Conservation (phyloP, 2,329 filamentous ascomycete genomes). For the Trichoderma sp. region DNA sequence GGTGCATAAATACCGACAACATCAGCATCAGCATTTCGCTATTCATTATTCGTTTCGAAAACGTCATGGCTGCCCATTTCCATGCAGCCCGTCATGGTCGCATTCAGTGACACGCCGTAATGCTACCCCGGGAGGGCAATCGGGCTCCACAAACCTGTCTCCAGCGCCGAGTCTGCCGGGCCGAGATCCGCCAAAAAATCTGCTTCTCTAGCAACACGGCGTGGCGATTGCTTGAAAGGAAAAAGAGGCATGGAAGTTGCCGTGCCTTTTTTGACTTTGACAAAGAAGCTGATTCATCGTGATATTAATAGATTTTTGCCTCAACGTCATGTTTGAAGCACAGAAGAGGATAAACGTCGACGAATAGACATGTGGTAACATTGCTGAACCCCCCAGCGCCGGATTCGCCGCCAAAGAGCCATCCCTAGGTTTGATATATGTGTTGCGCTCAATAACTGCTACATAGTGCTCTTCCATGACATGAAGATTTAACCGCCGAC, state of each 20-base stretch:
- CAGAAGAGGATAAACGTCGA: neutral
- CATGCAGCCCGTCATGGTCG: slow-evolving; percentile 5
- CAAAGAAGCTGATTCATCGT: neutral
- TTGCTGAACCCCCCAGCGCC: slow-evolving; percentile 5
- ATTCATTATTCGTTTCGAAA: neutral
- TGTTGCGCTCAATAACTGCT: slow-evolving; percentile 18
- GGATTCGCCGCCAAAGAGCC: neutral
- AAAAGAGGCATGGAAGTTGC: neutral
- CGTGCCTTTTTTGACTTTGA: neutral
- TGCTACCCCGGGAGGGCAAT: neutral
- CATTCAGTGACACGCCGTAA: neutral
- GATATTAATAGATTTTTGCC: neutral
- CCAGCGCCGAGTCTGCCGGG: slow-evolving; percentile 15
- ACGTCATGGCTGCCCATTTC: neutral
- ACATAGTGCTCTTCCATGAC: slow-evolving; percentile 12
- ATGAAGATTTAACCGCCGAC: slow-evolving; percentile 8
- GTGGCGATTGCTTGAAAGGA: neutral
- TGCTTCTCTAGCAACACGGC: neutral
- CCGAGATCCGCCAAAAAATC: neutral
- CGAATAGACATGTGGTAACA: neutral
- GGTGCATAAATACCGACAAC: neutral
- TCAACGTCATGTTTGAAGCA: neutral
- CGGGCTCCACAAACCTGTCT: slow-evolving; percentile 1
- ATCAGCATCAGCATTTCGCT: neutral
- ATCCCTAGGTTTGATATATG: slow-evolving; percentile 9